Base-by-base conservation (phyloP, 345 rosid genomes). In the Sapria himalayana region DNA sequence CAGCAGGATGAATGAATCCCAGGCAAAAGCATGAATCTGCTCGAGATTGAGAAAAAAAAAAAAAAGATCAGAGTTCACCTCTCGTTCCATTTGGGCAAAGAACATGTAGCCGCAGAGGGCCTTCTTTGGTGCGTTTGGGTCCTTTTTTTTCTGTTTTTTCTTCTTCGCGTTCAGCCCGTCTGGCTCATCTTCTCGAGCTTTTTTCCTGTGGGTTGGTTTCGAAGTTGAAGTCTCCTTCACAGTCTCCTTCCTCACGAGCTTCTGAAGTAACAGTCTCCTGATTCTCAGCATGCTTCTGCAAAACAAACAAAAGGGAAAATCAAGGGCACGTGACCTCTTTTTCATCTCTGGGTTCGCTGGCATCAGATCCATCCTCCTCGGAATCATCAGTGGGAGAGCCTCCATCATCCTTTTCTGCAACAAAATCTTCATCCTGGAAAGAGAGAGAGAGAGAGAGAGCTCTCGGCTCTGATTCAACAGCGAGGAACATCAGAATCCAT, bases 311-410 rank as follows among this genome's bases (percentile, higher is more conserved):
- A 23, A 37, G 36, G 14, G 19, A 52, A 40, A 43, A 39, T 48
- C 43, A 46, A 42, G 4, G 22, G 22, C 71, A 56, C 71, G 54
- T n/a, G n/a, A n/a, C 98, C 93, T 77, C 93, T 52, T 65, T 74
- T 65, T 76, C 93, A 49, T 56, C 79, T 51, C 62, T 84, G 29
- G 70, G 71, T 11, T 59, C 68, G 53, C 84, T 82, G 37, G 50
- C 93, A 67, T 75, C 72, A 16, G 81, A 67, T 3, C 59, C 81
- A 5, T 62, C 89, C 7, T 60, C 94, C 43, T 93, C 98, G 45
- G 98, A 89, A 59, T 89, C 95, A 79, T 82, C 98, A 37, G 92
- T 77, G 29, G 95, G 86, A 33, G 95, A 84, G 35, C 98, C 98
- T 53, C 52, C 82, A 37, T 89, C 98, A 24, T 89, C 98, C 58